A percentile compares a stretch with the other conserved stretches of the same genome.
These are phyloP conservation scores for Pseudoneurospora amorphoporcata DNA, from an alignment of 495 filamentous ascomycete species.

Conservation along the genomic window DNA sequence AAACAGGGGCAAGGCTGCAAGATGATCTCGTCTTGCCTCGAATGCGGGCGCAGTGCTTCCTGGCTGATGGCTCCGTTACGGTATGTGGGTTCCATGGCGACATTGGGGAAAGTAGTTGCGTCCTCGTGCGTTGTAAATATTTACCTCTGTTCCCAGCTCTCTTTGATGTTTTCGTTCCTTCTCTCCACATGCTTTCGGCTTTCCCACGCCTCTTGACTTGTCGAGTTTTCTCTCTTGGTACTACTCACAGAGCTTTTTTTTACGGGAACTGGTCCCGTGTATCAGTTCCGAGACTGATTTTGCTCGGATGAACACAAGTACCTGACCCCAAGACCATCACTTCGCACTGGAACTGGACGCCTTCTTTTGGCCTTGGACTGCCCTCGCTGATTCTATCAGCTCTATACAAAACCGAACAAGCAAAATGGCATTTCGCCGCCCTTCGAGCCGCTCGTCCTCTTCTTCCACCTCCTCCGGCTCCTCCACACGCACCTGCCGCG, in stretches of 20 bases:
- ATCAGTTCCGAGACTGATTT: neutral
- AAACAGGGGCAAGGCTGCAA: neutral
- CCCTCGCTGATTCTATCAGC: neutral
- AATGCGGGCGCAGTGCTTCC: neutral
- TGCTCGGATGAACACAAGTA: neutral
- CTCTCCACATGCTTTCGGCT: neutral
- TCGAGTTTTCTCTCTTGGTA: neutral
- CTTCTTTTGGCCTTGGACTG: neutral
- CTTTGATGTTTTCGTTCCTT: neutral
- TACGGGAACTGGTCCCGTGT: neutral
- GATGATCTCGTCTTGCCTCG: neutral
- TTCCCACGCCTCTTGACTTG: neutral
- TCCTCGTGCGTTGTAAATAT: neutral
- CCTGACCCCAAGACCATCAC: neutral
- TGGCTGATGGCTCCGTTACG: neutral
- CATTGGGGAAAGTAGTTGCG: neutral
- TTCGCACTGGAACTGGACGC: neutral
- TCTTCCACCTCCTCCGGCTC: slow-evolving; percentile 5
- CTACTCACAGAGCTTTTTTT: neutral
- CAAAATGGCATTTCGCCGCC: neutral
- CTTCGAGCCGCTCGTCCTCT: slow-evolving; percentile 3
- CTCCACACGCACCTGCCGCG: slow-evolving; percentile 4
- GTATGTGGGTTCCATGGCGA: neutral
- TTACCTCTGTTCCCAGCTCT: neutral
- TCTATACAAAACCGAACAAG: neutral